Evolutionary conservation across 2,329 filamentous ascomycete species (phyloP).

Genomic region (Sarocladium kiliense): DNA sequence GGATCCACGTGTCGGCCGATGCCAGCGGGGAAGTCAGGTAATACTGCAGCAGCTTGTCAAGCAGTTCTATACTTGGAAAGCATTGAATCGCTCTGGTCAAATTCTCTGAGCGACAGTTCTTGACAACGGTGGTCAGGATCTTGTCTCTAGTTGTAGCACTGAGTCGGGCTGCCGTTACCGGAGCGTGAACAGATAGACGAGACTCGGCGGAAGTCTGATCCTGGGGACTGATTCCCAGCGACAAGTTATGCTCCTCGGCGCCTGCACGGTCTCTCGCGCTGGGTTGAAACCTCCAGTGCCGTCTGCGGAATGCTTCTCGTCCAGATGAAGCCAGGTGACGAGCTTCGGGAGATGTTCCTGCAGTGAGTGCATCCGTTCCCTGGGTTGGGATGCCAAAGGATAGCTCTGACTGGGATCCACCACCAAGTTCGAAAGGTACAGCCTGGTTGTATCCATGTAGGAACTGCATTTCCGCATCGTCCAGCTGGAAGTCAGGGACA

Average conservation of each 20-base stretch:
- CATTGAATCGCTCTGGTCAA: conserved; percentile 24
- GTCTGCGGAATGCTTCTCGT: conserved; percentile 19
- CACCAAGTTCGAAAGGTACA: neutral
- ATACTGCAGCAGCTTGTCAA: conserved; percentile 32
- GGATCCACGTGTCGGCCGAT: conserved; percentile 27
- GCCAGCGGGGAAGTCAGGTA: conserved; percentile 24
- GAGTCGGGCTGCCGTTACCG: conserved; percentile 11
- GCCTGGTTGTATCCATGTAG: neutral
- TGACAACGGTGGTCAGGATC: conserved; percentile 23
- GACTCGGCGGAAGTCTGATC: conserved; percentile 18
- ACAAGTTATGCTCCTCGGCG: conserved; percentile 26
- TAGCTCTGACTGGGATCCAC: neutral
- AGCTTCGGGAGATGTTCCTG: no score
- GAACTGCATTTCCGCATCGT: neutral
- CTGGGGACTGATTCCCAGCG: conserved; percentile 16
- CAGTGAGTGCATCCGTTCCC: conserved; percentile 11
- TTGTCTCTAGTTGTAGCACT: conserved; percentile 20
- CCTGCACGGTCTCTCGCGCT: conserved; percentile 22
- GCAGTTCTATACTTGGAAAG: conserved; percentile 31
- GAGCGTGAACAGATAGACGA: neutral
- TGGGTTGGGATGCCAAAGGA: neutral
- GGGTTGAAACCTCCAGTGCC: conserved; percentile 25
- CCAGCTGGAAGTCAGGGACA: neutral
- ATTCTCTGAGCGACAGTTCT: conserved; percentile 20
- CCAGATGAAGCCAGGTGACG: no score